Evolutionary conservation across 495 filamentous ascomycete species (phyloP), one percentile per base, ranked within the genome.

Genomic region (Aspergillus haitiensis): DNA sequence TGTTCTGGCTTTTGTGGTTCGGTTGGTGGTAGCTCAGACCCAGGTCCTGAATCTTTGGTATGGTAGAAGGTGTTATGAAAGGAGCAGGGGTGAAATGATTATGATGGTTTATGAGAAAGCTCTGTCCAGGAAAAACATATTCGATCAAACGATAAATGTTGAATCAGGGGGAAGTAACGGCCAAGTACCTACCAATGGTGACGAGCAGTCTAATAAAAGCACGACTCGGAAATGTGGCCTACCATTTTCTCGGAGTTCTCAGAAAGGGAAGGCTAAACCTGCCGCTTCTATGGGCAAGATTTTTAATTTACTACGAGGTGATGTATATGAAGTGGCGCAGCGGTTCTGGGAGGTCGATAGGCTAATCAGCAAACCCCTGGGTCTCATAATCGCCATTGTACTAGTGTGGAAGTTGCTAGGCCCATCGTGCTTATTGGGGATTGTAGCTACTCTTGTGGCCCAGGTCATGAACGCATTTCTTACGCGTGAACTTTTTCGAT

Each of bases 101-200:
- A 93, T 90, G 55, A 92, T 91, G 84, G 77, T 94, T 31, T 92
- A 92, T 57, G 90, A 92, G 67, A 95, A 95, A 72, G 90, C 89
- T 0, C 71, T 94, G 8, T 82, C 84, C 6, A 76, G 91, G 35
- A 93, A 93, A 71, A 79, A 79, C 31, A 82, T 90, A 0, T 81
- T 89, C 55, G 84, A 84, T 8, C 68, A 79, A 33, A 52, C 66
- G 39, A 48, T 66, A 13, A 50, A 64, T 13, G 60, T 48, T 13
- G 67, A 70, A 8, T 15, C 55, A 21, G 64, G 52, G 7, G 51
- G 64, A n/a, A 44, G 45, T 9, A 45, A 36, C 6, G 7, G 13
- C 6, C 13, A 60, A 8, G 47, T 62, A 31, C 27, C 16, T 11
- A 1, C 13, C 8, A 31, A 50, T 36, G 18, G 47, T 6, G 64